Evolutionary conservation across 192 early-diverging fungal species (phyloP).

Genomic region (Helicostylum pulchrum): DNA sequence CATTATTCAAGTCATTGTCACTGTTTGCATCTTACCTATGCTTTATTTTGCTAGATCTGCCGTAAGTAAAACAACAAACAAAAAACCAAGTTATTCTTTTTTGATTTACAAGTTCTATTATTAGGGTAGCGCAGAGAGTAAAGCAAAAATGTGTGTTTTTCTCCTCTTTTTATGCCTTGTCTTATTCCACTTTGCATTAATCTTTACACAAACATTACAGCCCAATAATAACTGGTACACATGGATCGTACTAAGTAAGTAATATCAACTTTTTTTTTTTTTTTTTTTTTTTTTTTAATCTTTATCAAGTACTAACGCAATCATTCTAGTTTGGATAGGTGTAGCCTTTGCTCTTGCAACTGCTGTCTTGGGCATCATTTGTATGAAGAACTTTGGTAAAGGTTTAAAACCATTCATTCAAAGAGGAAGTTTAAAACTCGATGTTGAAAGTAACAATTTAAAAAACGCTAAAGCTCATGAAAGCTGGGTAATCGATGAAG

Average conservation of each 20-base stretch:
- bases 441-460: slow-evolving; percentile 17
- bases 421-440: slow-evolving; percentile 27
- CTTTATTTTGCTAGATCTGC: slow-evolving; percentile 37
- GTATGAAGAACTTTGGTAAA: slow-evolving; percentile 37
- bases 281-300: no score
- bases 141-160: slow-evolving; percentile 27
- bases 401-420: slow-evolving; percentile 37
- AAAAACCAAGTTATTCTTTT: slow-evolving; percentile 7
- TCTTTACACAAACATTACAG: slow-evolving; percentile 27
- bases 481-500: slow-evolving; percentile 34
- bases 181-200: slow-evolving; percentile 30
- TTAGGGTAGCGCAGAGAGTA: slow-evolving; percentile 34
- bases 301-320: no score
- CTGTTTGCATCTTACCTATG: slow-evolving; percentile 28
- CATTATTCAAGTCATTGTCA: slow-evolving; percentile 28
- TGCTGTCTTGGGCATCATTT: slow-evolving; percentile 21
- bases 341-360: slow-evolving; percentile 23
- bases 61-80: slow-evolving; percentile 19
- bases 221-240: slow-evolving; percentile 36
- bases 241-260: slow-evolving; percentile 37
- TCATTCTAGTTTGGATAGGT: slow-evolving; percentile 25
- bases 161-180: slow-evolving; percentile 28
- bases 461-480: slow-evolving; percentile 5
- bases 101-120: background rate
- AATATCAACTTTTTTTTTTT: background rate